Evolutionary conservation across 176 grass and related monocot species (phyloP), one percentile per base, ranked within the genome.

Genomic region (Zoysia pacifica): DNA sequence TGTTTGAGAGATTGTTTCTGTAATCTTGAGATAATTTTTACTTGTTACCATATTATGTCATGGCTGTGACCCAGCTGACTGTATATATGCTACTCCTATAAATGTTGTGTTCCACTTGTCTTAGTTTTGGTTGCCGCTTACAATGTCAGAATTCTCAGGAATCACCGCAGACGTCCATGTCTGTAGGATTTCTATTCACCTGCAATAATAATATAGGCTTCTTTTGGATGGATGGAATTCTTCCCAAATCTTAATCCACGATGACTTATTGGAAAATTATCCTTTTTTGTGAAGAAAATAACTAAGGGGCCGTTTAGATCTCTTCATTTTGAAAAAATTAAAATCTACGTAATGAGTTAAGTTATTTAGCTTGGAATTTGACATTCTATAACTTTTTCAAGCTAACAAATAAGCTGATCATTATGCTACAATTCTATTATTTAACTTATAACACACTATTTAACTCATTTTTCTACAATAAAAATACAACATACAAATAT

Each of bases 61-160:
- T 84, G 66, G 12, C 45, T 47, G n/a, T 53, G 60, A 73, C 69
- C 44, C 67, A 63, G 51, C 59, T 16, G 4, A 44, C 56, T 15
- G 1, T 58, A 16, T 72, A 48, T 52, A 60, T 71, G 5, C 60
- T 44, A 48, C 4, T 67, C 12, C 44, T 15, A 11, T 3, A 5
- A 70, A 12, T 61, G 42, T 76, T 75, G 28, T 6, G 19, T 11
- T 62, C 20, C 14, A 14, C 38, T 9, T 58, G 11, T 16, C 18
- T 54, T 13, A 63, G n/a, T 43, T 11, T 14, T 1, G 6, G 16
- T 28, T 36, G 66, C n/a, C 53, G 39, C 6, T 42, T 11, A 45
- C 43, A 47, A n/a, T 60, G 18, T 18, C 50, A 79, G 41, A 49
- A 28, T 28, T 39, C 13, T 48, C 50, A 45, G 28, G 28, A 45